Evolutionary conservation across 768 basidiomycete species (phyloP).

Genomic region (Holtermanniella nyarrowii): DNA sequence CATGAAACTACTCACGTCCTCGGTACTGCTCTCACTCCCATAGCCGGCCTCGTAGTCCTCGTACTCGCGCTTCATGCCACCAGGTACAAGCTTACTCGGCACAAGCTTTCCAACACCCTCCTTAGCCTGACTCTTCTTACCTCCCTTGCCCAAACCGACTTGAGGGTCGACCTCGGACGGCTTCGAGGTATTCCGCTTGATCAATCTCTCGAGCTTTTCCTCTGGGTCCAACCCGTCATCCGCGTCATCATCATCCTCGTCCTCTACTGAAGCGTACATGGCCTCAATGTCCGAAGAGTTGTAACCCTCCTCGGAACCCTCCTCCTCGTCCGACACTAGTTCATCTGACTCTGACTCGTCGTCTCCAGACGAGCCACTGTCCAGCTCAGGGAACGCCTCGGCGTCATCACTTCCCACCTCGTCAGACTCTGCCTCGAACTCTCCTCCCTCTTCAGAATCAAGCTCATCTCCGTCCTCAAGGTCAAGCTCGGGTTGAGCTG

Average conservation of each 20-base stretch:
- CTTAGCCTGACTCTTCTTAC: constrained; percentile 32
- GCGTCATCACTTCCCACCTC: constrained; percentile 10
- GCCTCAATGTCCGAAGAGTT: constrained; percentile 43
- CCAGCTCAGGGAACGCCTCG: constrained; percentile 6
- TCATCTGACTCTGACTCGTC: constrained; percentile 13
- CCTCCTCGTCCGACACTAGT: constrained; percentile 27
- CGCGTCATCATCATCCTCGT: constrained; percentile 12
- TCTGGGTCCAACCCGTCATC: constrained; percentile 18
- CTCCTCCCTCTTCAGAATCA: constrained; percentile 22
- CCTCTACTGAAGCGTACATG: constrained; percentile 19
- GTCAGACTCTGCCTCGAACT: constrained; percentile 18
- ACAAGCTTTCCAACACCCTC: constrained; percentile 29
- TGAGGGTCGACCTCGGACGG: constrained; percentile 28
- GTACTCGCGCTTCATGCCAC: constrained; percentile 39
- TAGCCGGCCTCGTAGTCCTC: constrained; percentile 42
- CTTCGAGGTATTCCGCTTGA: constrained; percentile 35
- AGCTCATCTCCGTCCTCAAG: constrained; percentile 14
- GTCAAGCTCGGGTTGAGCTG: neutral
- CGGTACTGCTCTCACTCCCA: constrained; percentile 42
- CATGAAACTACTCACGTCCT: constrained; percentile 35
- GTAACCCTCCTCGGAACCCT: constrained; percentile 40
- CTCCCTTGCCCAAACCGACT: constrained; percentile 21
- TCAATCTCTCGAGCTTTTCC: constrained; percentile 30
- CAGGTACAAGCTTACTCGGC: constrained; percentile 32
- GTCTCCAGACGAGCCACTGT: constrained; percentile 8